Conservation (phyloP, 1,139 yeast genomes). For the Kazachstania sp. region DNA sequence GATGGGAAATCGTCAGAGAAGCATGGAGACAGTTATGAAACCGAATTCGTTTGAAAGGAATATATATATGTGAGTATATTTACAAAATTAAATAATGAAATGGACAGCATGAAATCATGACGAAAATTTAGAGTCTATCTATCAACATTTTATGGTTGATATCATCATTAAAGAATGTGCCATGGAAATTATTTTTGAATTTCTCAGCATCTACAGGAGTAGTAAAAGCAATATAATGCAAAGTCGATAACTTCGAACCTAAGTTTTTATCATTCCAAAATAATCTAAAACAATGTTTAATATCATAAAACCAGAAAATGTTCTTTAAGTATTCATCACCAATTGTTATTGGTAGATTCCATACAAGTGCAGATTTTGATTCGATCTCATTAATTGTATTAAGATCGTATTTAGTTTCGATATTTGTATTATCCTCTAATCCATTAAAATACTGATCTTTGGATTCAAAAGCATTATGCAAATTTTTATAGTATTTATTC, state of each 20-base stretch:
- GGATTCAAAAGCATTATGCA: conserved; percentile 21
- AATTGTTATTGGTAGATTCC: conserved; percentile 25
- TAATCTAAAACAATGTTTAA: conserved; percentile 21
- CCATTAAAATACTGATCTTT: conserved; percentile 11
- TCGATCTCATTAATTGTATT: conserved; percentile 14
- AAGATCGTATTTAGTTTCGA: not conserved
- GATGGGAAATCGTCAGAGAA: conserved; percentile 58
- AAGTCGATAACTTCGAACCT: conserved; percentile 5
- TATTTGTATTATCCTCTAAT: not conserved
- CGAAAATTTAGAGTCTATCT: not conserved
- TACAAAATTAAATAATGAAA: not conserved
- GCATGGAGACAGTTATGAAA: conserved; percentile 53
- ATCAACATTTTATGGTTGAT: conserved; percentile 4
- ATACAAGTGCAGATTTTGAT: conserved; percentile 21
- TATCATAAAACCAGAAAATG: conserved; percentile 26
- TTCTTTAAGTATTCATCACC: conserved; percentile 13
- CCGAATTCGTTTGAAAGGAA: not conserved
- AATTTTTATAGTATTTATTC: conserved; percentile 13
- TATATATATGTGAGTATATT: not conserved
- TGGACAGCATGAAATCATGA: not conserved
- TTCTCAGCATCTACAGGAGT: conserved; percentile 17
- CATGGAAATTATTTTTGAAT: conserved; percentile 27
- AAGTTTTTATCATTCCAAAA: conserved; percentile 18
- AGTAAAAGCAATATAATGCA: conserved; percentile 23
- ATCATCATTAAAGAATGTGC: conserved; percentile 13